phyloP scores from a whole-genome alignment of 106 monocot genomes.

The Triglochin maritima region DNA sequence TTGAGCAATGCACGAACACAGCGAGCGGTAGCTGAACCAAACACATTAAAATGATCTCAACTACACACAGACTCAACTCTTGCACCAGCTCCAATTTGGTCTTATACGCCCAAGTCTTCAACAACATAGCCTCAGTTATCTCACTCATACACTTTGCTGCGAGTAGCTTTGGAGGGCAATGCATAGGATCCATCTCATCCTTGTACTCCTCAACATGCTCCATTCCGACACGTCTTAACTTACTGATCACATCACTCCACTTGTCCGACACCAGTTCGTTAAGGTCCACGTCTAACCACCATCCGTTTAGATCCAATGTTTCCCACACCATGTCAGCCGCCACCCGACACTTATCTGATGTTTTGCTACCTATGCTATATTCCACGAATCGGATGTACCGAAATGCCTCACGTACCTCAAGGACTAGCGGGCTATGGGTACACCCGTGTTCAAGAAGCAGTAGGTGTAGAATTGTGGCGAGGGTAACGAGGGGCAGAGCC shows the following conservation, averaged over 20 bases:
- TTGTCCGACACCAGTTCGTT: background rate
- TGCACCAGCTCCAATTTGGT: background rate
- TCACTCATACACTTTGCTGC: conserved; percentile 6
- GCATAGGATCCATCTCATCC: background rate
- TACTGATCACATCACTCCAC: background rate
- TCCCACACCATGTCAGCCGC: conserved; percentile 13
- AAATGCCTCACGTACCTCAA: conserved; percentile 4
- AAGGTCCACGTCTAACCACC: conserved; percentile 4
- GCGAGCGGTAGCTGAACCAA: conserved; percentile 4
- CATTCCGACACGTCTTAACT: background rate
- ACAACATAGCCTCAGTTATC: background rate
- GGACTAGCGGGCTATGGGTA: background rate
- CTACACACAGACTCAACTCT: background rate
- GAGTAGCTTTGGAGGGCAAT: background rate
- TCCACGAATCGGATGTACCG: conserved; percentile 12
- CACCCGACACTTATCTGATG: background rate
- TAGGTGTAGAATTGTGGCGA: background rate
- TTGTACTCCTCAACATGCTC: too few species aligned
- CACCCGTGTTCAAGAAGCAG: too few species aligned
- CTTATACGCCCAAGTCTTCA: background rate
- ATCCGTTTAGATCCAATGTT: background rate
- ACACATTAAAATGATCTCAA: conserved; percentile 8
- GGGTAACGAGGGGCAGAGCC: conserved; percentile 4
- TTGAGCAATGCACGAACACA: conserved; percentile 3
- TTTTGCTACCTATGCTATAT: background rate